Conservation (phyloP, 2,329 filamentous ascomycete genomes). For the Hypoxylon sp. region DNA sequence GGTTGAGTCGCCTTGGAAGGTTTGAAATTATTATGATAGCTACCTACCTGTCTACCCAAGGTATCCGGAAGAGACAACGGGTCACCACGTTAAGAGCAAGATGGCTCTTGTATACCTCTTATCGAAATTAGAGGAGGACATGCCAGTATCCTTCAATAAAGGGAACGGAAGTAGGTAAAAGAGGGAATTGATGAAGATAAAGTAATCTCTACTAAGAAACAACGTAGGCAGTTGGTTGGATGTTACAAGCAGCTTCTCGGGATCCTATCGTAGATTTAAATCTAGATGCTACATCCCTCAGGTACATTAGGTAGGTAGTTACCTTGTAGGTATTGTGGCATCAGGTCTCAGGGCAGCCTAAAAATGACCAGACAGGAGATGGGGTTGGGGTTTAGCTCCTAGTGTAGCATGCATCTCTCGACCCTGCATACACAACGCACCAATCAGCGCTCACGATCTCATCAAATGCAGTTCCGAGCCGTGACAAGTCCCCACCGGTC, state of each 20-base stretch:
- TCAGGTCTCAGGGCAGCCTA: too few relatives aligned
- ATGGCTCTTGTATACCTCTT: too few relatives aligned
- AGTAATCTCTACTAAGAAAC: background rate
- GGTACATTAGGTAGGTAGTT: too few relatives aligned
- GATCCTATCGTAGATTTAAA: too few relatives aligned
- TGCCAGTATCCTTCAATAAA: background rate
- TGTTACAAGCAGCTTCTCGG: background rate
- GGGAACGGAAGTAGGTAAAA: background rate
- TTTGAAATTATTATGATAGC: background rate
- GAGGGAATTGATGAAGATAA: background rate
- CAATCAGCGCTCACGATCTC: conserved; percentile 31
- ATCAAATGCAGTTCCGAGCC: conserved; percentile 24
- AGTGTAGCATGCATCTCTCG: conserved; percentile 10
- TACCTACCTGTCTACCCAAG: too few relatives aligned
- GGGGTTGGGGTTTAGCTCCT: too few relatives aligned
- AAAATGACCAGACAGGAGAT: too few relatives aligned
- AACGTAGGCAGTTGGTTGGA: background rate
- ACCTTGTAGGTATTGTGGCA: too few relatives aligned
- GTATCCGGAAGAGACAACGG: too few relatives aligned
- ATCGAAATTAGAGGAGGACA: background rate
- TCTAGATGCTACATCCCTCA: too few relatives aligned
- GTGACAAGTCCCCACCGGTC: conserved; percentile 35
- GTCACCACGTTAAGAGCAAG: too few relatives aligned
- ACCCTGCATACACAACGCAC: conserved; percentile 40
- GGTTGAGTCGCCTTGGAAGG: background rate